Conservation (phyloP, 345 rosid genomes). For the Arabis hirsuta region DNA sequence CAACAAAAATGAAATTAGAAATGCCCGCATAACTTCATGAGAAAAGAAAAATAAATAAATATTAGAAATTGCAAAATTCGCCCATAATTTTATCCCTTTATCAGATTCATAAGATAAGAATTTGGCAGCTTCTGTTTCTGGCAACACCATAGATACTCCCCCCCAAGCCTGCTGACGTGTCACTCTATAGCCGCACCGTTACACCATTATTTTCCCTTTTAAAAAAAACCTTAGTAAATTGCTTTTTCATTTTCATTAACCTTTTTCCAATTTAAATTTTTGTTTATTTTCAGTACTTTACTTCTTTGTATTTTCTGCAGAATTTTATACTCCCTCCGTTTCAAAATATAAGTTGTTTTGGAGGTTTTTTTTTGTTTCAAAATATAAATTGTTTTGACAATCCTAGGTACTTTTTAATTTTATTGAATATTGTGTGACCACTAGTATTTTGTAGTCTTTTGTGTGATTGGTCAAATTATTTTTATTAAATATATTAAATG, state of each 20-base stretch:
- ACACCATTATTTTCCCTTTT: background rate
- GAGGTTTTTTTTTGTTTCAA: no score
- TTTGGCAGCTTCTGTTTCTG: conserved; percentile 40
- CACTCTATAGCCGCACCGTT: conserved; percentile 41
- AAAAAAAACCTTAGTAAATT: background rate
- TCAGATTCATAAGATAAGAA: conserved; percentile 4
- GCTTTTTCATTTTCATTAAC: background rate
- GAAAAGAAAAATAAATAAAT: background rate
- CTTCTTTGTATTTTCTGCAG: background rate
- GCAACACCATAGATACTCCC: conserved; percentile 30
- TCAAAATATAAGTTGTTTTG: no score
- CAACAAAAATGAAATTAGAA: background rate
- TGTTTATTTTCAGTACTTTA: conserved; percentile 18
- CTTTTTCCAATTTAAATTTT: background rate
- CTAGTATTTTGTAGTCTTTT: no score
- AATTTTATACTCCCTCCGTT: no score
- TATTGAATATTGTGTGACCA: no score
- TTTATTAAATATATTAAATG: no score
- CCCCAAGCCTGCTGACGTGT: conserved; percentile 30
- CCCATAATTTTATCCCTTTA: conserved; percentile 4
- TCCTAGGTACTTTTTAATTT: no score
- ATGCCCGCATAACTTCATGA: background rate
- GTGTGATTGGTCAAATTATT: no score
- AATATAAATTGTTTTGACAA: no score
- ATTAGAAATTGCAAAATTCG: background rate